phyloP scores from a whole-genome alignment of 2,329 filamentous ascomycete genomes.

The Penicillium hordei region DNA sequence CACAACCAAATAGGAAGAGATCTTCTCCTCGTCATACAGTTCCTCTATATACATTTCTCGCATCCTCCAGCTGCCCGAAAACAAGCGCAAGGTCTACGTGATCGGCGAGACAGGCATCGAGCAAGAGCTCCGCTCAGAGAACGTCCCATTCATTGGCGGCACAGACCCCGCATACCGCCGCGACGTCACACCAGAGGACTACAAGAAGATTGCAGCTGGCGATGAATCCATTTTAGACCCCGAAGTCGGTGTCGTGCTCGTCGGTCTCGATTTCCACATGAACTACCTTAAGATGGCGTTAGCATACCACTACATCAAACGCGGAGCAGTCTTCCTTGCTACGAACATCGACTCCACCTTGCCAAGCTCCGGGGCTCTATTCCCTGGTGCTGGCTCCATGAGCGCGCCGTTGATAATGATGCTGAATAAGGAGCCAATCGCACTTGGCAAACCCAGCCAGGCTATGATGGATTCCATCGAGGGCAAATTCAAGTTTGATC shows the following conservation, averaged over 20 bases:
- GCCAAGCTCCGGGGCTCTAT: constrained; percentile 76
- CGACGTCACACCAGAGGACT: constrained; percentile 79
- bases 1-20: constrained; percentile 65
- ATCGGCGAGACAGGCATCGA: constrained; percentile 91
- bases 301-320: constrained; percentile 79
- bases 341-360: constrained; percentile 93
- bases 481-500: constrained; percentile 88
- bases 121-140: constrained; percentile 77
- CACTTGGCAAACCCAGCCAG: constrained; percentile 91
- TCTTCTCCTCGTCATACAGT: constrained; percentile 95
- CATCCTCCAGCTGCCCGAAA: constrained; percentile 74
- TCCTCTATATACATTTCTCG: constrained; percentile 93
- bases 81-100: constrained; percentile 91
- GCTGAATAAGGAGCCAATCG: constrained; percentile 66
- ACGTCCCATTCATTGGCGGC: constrained; percentile 77
- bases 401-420: constrained; percentile 76
- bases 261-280: constrained; percentile 88
- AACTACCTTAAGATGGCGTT: constrained; percentile 90
- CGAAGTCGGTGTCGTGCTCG: constrained; percentile 84
- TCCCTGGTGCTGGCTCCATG: constrained; percentile 86
- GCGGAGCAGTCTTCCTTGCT: constrained; percentile 80
- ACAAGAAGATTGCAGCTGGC: constrained; percentile 67
- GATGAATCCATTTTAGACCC: constrained; percentile 75
- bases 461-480: constrained; percentile 99
- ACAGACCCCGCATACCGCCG: constrained; percentile 76